A percentile compares a stretch with the other conserved stretches of the same genome.
phyloP scores from a whole-genome alignment of 106 monocot species.

The Dendrobium catenatum region DNA sequence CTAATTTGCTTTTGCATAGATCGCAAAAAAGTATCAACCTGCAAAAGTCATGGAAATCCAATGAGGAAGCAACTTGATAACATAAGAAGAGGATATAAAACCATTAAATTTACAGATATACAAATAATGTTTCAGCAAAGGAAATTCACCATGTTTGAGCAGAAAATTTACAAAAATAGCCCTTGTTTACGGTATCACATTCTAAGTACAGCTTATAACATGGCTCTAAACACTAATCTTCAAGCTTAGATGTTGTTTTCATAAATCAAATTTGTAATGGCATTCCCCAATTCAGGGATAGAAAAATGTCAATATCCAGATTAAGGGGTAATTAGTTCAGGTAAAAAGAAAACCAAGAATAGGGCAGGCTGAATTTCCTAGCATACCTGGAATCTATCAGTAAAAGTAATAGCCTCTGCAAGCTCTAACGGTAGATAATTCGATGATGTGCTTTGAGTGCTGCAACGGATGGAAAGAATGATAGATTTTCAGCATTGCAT shows the following conservation, averaged over 20 bases:
- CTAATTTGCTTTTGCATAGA: slow-evolving; percentile 93
- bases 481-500: background rate
- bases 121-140: too few relatives aligned
- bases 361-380: background rate
- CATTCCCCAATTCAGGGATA: background rate
- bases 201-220: too few relatives aligned
- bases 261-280: background rate
- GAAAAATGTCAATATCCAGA: background rate
- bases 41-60: background rate
- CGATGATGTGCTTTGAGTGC: slow-evolving; percentile 66
- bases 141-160: too few relatives aligned
- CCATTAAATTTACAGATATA: background rate
- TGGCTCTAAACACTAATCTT: too few relatives aligned
- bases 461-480: slow-evolving; percentile 30
- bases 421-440: slow-evolving; percentile 72
- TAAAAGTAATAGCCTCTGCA: slow-evolving; percentile 67
- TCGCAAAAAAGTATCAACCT: slow-evolving; percentile 84
- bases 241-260: too few relatives aligned
- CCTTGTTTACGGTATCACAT: too few relatives aligned
- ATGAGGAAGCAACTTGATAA: background rate
- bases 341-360: background rate
- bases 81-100: background rate
- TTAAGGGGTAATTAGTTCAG: too few relatives aligned
- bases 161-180: too few relatives aligned
- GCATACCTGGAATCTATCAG: slow-evolving; percentile 84